phyloP scores from a whole-genome alignment of 2,329 filamentous ascomycete species.

The Fusarium buxicola region DNA sequence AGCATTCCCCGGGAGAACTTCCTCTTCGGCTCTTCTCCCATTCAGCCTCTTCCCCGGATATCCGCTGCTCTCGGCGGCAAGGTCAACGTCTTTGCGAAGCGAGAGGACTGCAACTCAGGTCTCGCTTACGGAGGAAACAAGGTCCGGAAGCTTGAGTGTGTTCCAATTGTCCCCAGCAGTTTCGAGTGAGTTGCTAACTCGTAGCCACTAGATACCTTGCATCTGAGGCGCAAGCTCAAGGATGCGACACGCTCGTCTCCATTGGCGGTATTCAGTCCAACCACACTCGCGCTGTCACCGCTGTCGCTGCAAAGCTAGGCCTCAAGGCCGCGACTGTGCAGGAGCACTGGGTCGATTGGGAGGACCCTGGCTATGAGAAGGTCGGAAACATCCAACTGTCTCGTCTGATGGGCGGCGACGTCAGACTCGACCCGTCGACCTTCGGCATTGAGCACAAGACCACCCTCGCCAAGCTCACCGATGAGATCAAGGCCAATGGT shows the following conservation, averaged over 20 bases:
- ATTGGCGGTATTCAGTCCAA: slow-evolving; percentile 78
- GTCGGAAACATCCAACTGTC: slow-evolving; percentile 80
- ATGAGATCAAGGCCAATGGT: slow-evolving; percentile 64
- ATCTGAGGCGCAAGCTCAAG: slow-evolving; percentile 68
- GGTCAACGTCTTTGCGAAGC: slow-evolving; percentile 75
- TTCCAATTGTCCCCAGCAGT: not conserved
- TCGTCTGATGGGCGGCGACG: slow-evolving; percentile 74
- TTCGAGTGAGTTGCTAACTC: not conserved
- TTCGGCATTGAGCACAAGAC: slow-evolving; percentile 78
- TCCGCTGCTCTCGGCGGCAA: slow-evolving; percentile 68
- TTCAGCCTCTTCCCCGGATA: slow-evolving; percentile 74
- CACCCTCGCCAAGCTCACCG: slow-evolving; percentile 65
- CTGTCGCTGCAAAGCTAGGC: slow-evolving; percentile 68
- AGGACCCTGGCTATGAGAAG: slow-evolving; percentile 68
- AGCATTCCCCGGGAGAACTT: slow-evolving; percentile 71
- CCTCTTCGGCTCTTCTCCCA: slow-evolving; percentile 75
- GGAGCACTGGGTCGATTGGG: slow-evolving; percentile 76
- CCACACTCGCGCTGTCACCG: slow-evolving; percentile 75
- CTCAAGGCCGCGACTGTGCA: slow-evolving; percentile 68
- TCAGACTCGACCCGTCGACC: slow-evolving; percentile 66
- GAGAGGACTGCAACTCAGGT: slow-evolving; percentile 77
- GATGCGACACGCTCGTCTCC: slow-evolving; percentile 71
- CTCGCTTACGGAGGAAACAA: slow-evolving; percentile 78
- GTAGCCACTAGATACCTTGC: slow-evolving; percentile 65
- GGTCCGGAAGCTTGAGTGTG: slow-evolving; percentile 73